A percentile compares a stretch with the other conserved stretches of the same genome.
phyloP scores from a whole-genome alignment of 768 basidiomycete species.

The Lactifluus echinatus region DNA sequence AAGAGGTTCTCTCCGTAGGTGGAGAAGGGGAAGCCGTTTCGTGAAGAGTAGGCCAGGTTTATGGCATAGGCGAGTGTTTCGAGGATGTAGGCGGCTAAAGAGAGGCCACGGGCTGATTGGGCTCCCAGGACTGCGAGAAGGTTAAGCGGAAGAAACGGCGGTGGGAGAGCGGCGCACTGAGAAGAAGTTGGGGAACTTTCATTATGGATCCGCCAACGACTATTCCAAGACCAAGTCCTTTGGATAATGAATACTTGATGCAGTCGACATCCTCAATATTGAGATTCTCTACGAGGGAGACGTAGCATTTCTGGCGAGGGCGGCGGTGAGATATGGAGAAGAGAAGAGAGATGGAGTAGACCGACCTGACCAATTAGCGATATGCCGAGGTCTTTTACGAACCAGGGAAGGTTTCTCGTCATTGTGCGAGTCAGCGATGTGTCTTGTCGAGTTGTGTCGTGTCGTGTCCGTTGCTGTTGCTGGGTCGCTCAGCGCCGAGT shows the following conservation, averaged over 20 bases:
- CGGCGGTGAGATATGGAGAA: neutral
- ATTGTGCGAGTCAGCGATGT: conserved; percentile 24
- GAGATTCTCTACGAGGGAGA: conserved; percentile 79
- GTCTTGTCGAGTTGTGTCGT: neutral
- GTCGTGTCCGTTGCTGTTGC: neutral
- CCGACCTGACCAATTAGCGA: conserved; percentile 75
- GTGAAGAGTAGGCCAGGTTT: conserved; percentile 76
- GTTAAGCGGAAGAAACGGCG: neutral
- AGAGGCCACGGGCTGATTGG: conserved; percentile 78
- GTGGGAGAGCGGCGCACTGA: conserved; percentile 46
- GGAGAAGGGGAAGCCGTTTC: conserved; percentile 86
- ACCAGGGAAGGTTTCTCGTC: conserved; percentile 79
- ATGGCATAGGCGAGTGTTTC: conserved; percentile 91
- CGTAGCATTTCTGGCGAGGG: conserved; percentile 71
- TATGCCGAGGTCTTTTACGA: conserved; percentile 72
- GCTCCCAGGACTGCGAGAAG: conserved; percentile 50
- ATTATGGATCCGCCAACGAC: conserved; percentile 90
- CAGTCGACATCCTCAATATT: conserved; percentile 70
- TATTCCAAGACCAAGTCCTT: conserved; percentile 86
- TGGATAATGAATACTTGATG: conserved; percentile 86
- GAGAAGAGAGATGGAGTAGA: neutral
- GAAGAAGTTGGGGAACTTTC: conserved; percentile 90
- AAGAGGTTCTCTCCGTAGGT: conserved; percentile 98
- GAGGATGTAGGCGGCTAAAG: conserved; percentile 76
- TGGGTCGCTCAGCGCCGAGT: no score